These are phyloP conservation scores for Phalaenopsis hybrid DNA, from an alignment of 116 monocot species.

Conservation along the genomic window DNA sequence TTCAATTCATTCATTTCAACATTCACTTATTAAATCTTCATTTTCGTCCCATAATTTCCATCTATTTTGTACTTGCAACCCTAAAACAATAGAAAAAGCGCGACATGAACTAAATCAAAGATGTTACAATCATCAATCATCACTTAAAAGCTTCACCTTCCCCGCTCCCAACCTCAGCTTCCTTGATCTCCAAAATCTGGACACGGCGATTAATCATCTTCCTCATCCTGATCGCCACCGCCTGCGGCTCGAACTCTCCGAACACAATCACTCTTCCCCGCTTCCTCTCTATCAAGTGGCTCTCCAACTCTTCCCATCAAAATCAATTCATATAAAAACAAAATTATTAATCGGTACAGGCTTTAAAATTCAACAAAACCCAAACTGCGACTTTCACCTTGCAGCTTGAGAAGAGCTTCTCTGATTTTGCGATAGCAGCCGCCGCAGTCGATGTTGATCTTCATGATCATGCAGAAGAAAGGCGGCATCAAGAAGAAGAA, in stretches of 20 bases:
- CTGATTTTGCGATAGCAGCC: conserved; percentile 68
- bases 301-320: conserved; percentile 55
- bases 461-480: conserved; percentile 63
- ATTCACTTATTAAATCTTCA: too few relatives aligned
- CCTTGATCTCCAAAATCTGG: conserved; percentile 71
- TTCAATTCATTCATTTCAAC: too few relatives aligned
- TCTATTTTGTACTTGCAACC: too few relatives aligned
- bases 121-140: neutral
- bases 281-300: conserved; percentile 50
- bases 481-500: conserved; percentile 11
- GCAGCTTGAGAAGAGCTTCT: conserved; percentile 65
- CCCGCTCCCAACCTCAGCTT: conserved; percentile 12
- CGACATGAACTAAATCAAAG: too few relatives aligned
- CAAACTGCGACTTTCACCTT: conserved; percentile 25
- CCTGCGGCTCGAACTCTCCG: conserved; percentile 58
- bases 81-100: too few relatives aligned
- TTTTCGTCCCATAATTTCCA: too few relatives aligned
- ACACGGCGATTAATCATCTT: conserved; percentile 73
- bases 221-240: conserved; percentile 68
- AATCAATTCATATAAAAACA: neutral
- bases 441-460: conserved; percentile 88
- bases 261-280: conserved; percentile 56
- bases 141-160: neutral
- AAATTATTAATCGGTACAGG: too few relatives aligned
- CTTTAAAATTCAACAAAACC: too few relatives aligned